Conservation (phyloP, 768 basidiomycete genomes). For the Leccinum olivaceopallidum region DNA sequence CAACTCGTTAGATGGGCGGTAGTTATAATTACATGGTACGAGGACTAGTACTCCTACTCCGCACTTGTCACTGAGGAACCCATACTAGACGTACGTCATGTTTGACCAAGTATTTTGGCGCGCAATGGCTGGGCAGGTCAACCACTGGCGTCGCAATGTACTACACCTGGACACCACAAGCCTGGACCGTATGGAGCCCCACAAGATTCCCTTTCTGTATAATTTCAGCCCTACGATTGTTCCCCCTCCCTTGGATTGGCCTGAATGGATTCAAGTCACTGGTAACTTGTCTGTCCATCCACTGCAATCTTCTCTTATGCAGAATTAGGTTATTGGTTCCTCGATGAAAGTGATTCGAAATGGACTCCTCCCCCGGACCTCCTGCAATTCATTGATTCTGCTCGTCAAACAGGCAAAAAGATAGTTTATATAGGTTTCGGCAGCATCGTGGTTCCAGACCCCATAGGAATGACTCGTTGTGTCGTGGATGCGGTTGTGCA, state of each 20-base stretch:
- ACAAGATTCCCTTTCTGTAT: constrained; percentile 97
- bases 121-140: constrained; percentile 91
- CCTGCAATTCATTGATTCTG: constrained; percentile 77
- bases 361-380: constrained; percentile 87
- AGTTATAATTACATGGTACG: constrained; percentile 97
- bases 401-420: constrained; percentile 76
- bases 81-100: constrained; percentile 81
- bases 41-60: constrained; percentile 2
- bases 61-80: constrained; percentile 3
- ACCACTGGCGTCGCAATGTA: constrained; percentile 84
- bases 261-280: constrained; percentile 96
- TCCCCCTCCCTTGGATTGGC: constrained; percentile 96
- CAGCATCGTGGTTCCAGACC: constrained; percentile 95
- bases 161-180: constrained; percentile 79
- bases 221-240: constrained; percentile 93
- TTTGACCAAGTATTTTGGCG: constrained; percentile 99
- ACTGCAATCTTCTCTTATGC: constrained; percentile 9
- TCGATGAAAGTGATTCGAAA: constrained; percentile 92
- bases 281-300: constrained; percentile 43
- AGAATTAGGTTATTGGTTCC: constrained; percentile 88
- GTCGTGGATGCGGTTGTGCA: constrained; percentile 86
- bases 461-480: constrained; percentile 86
- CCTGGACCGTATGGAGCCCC: constrained; percentile 94
- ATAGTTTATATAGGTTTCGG: constrained; percentile 98
- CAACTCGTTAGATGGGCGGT: constrained; percentile 78